Percentiles rank a stretch among this genome's conserved stretches.
phyloP scores from a whole-genome alignment of 305 asterid genomes.

The Nicotiana rustica region DNA sequence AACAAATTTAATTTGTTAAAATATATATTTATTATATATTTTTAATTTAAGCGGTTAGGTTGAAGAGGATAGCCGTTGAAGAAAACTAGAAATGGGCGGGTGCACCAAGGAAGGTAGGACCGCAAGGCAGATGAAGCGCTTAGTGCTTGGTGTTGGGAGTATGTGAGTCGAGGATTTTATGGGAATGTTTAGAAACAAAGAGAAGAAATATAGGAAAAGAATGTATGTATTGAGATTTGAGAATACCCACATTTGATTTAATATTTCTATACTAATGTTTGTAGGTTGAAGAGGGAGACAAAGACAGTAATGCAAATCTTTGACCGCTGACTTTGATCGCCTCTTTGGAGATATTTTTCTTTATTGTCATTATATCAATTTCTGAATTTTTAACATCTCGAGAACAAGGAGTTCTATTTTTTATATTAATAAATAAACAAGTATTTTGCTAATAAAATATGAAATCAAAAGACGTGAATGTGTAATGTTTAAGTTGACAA shows the following conservation, averaged over 20 bases:
- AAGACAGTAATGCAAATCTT: slow-evolving; percentile 60
- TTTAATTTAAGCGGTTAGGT: too few species aligned
- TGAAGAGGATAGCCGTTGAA: too few species aligned
- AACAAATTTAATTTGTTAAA: too few species aligned
- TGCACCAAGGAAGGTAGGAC: slow-evolving; percentile 45
- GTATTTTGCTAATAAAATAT: background rate
- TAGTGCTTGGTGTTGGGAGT: slow-evolving; percentile 57
- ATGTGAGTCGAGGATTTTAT: slow-evolving; percentile 36
- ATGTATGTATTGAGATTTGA: slow-evolving; percentile 33
- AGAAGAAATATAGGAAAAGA: slow-evolving; percentile 32
- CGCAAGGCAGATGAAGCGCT: slow-evolving; percentile 53
- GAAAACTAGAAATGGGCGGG: slow-evolving; percentile 33
- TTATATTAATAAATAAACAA: background rate
- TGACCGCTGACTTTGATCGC: slow-evolving; percentile 56
- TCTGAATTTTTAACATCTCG: slow-evolving; percentile 44
- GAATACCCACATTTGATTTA: slow-evolving; percentile 13
- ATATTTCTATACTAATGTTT: slow-evolving; percentile 23
- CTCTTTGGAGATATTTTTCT: slow-evolving; percentile 23
- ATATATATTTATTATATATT: too few species aligned
- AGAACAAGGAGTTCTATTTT: slow-evolving; percentile 25
- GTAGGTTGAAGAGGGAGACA: slow-evolving; percentile 58
- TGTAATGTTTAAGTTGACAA: slow-evolving; percentile 35
- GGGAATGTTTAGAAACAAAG: slow-evolving; percentile 52
- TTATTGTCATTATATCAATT: background rate
- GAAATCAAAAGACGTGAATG: slow-evolving; percentile 31